phyloP scores from a whole-genome alignment of 257 asterid genomes.

The Leonotis leonurus region DNA sequence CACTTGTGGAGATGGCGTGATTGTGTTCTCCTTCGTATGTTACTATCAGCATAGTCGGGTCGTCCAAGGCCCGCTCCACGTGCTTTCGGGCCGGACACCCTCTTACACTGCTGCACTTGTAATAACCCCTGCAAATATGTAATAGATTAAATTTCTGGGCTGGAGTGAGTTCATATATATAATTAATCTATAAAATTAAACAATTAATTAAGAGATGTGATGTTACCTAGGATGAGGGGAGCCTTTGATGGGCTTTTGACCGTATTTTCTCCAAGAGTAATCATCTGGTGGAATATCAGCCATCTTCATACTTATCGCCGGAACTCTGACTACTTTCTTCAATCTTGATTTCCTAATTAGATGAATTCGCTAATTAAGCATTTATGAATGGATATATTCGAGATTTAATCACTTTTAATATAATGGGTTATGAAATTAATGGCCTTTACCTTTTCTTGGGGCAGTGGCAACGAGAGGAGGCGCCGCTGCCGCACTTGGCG shows the following conservation, averaged over 20 bases:
- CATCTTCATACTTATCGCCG: constrained; percentile 76
- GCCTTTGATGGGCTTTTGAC: constrained; percentile 89
- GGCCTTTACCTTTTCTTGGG: constrained; percentile 66
- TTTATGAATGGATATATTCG: not conserved
- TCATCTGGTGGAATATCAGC: constrained; percentile 91
- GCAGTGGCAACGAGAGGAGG: constrained; percentile 72
- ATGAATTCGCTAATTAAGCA: too few relatives aligned
- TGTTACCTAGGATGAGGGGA: constrained; percentile 91
- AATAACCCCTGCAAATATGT: constrained; percentile 60
- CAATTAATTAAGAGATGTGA: too few relatives aligned
- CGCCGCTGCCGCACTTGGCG: constrained; percentile 50
- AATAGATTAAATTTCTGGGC: too few relatives aligned
- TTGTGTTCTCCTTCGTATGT: constrained; percentile 92
- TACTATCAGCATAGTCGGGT: constrained; percentile 68
- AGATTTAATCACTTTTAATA: not conserved
- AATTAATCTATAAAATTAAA: too few relatives aligned
- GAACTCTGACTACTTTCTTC: constrained; percentile 59
- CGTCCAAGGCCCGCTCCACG: constrained; percentile 84
- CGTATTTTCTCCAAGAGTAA: constrained; percentile 85
- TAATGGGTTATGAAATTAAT: constrained; percentile 9
- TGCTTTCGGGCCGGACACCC: constrained; percentile 94
- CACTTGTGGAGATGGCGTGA: constrained; percentile 46
- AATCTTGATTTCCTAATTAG: constrained; percentile 60
- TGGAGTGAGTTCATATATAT: too few relatives aligned
- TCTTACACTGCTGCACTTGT: constrained; percentile 80